Evolutionary conservation across 2,329 filamentous ascomycete genomes (phyloP).

Genomic region (Trichothecium sympodiale): DNA sequence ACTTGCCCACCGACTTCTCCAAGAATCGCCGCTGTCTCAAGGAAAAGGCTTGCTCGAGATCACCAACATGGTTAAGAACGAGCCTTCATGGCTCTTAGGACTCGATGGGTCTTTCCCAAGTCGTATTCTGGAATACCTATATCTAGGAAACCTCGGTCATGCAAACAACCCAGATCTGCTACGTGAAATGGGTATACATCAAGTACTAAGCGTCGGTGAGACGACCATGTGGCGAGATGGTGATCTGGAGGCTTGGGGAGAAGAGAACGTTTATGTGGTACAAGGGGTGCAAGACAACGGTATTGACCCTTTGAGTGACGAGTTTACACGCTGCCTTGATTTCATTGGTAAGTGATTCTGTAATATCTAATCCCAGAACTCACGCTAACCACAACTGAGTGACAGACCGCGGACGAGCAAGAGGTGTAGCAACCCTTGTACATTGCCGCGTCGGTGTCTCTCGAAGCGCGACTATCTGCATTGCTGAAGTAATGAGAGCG

Average conservation of each 20-base stretch:
- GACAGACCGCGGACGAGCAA: constrained; percentile 64
- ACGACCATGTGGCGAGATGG: constrained; percentile 68
- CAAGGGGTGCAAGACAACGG: constrained; percentile 92
- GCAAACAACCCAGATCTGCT: constrained; percentile 88
- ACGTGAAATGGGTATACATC: constrained; percentile 66
- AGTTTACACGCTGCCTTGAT: constrained; percentile 75
- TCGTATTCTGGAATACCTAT: constrained; percentile 85
- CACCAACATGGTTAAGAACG: constrained; percentile 38
- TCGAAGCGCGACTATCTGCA: constrained; percentile 91
- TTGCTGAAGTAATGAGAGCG: constrained; percentile 92
- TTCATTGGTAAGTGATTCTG: constrained; percentile 73
- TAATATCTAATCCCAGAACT: background rate
- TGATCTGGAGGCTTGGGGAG: constrained; percentile 60
- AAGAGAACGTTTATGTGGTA: constrained; percentile 68
- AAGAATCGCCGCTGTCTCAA: constrained; percentile 49
- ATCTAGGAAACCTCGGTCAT: constrained; percentile 84
- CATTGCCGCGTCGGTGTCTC: constrained; percentile 96
- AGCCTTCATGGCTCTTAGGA: constrained; percentile 70
- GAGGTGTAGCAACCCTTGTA: constrained; percentile 77
- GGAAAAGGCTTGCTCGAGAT: constrained; percentile 42
- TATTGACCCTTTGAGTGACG: constrained; percentile 78
- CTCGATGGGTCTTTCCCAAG: constrained; percentile 89
- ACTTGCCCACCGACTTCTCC: constrained; percentile 65
- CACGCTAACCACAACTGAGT: background rate
- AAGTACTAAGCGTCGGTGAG: constrained; percentile 89